A percentile compares a stretch with the other conserved stretches of the same genome.
Conservation (phyloP, 331 rosid genomes). For the Ulmus americana region DNA sequence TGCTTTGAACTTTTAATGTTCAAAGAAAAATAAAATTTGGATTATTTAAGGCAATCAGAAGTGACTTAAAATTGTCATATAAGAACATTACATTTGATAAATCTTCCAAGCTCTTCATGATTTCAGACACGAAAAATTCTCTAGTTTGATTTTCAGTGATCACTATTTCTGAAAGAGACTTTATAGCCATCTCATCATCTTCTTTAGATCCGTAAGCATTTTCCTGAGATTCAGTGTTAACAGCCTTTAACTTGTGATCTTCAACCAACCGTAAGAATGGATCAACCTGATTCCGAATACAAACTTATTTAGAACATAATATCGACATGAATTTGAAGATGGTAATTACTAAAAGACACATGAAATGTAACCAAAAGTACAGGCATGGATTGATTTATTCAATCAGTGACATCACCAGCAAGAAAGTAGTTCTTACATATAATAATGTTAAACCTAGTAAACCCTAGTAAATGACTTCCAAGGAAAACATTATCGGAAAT, state of each 20-base stretch:
- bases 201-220: conserved; percentile 72
- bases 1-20: background rate
- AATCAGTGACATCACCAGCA: no score
- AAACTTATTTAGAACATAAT: conserved; percentile 14
- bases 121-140: conserved; percentile 59
- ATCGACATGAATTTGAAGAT: background rate
- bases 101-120: conserved; percentile 52
- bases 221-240: conserved; percentile 32
- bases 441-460: no score
- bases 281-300: conserved; percentile 54
- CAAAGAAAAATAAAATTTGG: background rate
- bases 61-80: background rate
- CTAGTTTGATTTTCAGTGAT: conserved; percentile 39
- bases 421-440: background rate
- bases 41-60: background rate
- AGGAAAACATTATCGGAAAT: conserved; percentile 10
- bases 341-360: conserved; percentile 3
- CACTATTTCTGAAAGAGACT: conserved; percentile 44
- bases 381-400: background rate
- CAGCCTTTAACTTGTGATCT: conserved; percentile 66
- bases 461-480: background rate
- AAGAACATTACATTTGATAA: conserved; percentile 52
- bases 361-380: background rate
- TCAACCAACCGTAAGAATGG: conserved; percentile 77
- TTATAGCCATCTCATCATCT: conserved; percentile 57